Conservation (phyloP, 2,329 filamentous ascomycete species). For the Botrytis sinoallii region DNA sequence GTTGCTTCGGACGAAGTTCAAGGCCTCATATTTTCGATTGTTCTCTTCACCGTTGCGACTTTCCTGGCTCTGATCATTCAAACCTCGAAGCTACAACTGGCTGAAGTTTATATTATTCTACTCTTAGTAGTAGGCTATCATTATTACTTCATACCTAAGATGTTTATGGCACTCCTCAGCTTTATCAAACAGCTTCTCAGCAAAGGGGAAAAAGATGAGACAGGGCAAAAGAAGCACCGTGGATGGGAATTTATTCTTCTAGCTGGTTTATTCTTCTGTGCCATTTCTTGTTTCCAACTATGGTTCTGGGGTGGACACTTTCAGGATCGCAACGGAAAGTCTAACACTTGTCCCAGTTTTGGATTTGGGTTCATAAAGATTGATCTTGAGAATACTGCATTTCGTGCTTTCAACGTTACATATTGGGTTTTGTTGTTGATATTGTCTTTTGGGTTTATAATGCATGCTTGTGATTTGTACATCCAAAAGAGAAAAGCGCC, state of each 20-base stretch:
- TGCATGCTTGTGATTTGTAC: neutral
- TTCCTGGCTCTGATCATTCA: too few relatives aligned
- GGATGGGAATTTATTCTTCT: neutral
- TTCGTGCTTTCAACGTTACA: slow-evolving; percentile 1
- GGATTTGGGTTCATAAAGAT: neutral
- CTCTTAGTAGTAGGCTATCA: too few relatives aligned
- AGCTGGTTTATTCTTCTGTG: neutral
- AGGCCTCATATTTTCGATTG: too few relatives aligned
- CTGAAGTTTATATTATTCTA: too few relatives aligned
- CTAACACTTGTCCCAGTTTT: neutral
- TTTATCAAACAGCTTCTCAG: too few relatives aligned
- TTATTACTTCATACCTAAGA: too few relatives aligned
- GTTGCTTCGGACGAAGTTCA: too few relatives aligned
- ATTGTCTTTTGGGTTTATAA: neutral
- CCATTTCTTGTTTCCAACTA: neutral
- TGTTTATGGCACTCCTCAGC: neutral
- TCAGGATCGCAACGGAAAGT: neutral
- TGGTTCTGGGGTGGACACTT: slow-evolving; percentile 8
- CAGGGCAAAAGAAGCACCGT: neutral
- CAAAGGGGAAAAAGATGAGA: too few relatives aligned
- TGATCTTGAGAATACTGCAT: slow-evolving; percentile 1
- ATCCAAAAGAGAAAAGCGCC: neutral
- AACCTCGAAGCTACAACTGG: too few relatives aligned
- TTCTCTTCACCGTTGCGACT: too few relatives aligned
- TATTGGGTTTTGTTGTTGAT: neutral